These are phyloP conservation scores for Aquanectria penicillioides DNA, from an alignment of 2,329 filamentous ascomycete genomes.

Conservation along the genomic window DNA sequence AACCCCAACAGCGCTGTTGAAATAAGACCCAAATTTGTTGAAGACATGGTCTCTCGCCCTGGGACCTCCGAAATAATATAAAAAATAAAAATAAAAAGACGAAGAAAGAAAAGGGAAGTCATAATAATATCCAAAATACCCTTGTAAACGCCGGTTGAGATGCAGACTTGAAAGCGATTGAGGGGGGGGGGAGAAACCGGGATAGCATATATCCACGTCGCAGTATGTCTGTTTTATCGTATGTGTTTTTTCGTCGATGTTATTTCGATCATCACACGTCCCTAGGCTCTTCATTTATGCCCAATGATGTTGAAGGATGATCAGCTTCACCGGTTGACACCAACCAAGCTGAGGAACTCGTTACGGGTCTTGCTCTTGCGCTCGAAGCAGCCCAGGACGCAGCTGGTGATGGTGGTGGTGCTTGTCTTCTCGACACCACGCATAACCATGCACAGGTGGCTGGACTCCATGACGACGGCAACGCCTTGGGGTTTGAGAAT, in stretches of 20 bases:
- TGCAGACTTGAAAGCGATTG: neutral
- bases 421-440: slow-evolving; percentile 94
- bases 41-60: slow-evolving; percentile 42
- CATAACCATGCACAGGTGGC: slow-evolving; percentile 99
- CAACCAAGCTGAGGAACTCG: slow-evolving; percentile 88
- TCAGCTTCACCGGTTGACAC: slow-evolving; percentile 59
- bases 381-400: slow-evolving; percentile 96
- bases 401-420: slow-evolving; percentile 91
- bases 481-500: slow-evolving; percentile 94
- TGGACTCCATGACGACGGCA: slow-evolving; percentile 96
- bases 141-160: slow-evolving; percentile 14
- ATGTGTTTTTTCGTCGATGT: neutral
- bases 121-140: slow-evolving; percentile 3
- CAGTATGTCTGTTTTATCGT: neutral
- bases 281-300: neutral
- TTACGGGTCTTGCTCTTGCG: slow-evolving; percentile 92
- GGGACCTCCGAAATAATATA: slow-evolving; percentile 15
- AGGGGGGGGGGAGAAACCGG: neutral
- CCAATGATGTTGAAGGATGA: neutral
- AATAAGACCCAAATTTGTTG: slow-evolving; percentile 44
- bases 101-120: too few species aligned
- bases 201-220: neutral
- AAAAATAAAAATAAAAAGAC: neutral
- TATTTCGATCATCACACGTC: neutral
- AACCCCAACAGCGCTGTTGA: slow-evolving; percentile 20